Evolutionary conservation across 192 early-diverging fungal genomes (phyloP), one percentile per base, ranked within the genome.

Genomic region (Coemansia sp.): DNA sequence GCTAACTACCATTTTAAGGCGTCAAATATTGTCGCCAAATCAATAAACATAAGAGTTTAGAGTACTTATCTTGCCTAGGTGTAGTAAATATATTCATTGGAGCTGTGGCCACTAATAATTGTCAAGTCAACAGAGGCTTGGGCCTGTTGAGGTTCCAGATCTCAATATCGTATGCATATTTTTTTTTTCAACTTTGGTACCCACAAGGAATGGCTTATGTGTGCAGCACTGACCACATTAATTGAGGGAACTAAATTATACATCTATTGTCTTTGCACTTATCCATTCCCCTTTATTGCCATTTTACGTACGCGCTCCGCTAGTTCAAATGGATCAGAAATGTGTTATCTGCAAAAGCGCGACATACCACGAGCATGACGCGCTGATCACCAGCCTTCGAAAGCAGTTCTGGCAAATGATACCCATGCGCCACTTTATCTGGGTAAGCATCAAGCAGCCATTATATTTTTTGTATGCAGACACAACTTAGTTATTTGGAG

Each of bases 351-450:
- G 80, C 73, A 73, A 73, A 32, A 72, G 76, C 37, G 80, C 75
- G 33, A 75, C 80, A 6, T 83, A 83, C 49, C 65, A 73, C 42
- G 64, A 84, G 62, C 77, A 84, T 60, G 77, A 76, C 37, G 71
- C 68, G 49, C 68, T 84, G 28, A 67, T 74, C 3, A 44, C 67
- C 40, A 80, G 76, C 23, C 40, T 84, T 9, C 77, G 82, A 39
- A 79, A 80, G 53, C 82, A 84, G 61, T 84, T 84, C 58, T 84
- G 82, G 82, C 82, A 84, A 44, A 84, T 84, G 82, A 68, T 80
- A 10, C 74, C 82, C 3, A 62, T 84, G 39, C 70, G 74, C 33
- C 19, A 63, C 8, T 76, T 84, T 38, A 55, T 74, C 21, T 84
- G 82, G 82, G 80, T 70, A 71, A 47, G 43, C n/a, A 53, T 8